These are phyloP conservation scores for Naematelia aurantialba DNA, from an alignment of 768 basidiomycete species.

Conservation along the genomic window DNA sequence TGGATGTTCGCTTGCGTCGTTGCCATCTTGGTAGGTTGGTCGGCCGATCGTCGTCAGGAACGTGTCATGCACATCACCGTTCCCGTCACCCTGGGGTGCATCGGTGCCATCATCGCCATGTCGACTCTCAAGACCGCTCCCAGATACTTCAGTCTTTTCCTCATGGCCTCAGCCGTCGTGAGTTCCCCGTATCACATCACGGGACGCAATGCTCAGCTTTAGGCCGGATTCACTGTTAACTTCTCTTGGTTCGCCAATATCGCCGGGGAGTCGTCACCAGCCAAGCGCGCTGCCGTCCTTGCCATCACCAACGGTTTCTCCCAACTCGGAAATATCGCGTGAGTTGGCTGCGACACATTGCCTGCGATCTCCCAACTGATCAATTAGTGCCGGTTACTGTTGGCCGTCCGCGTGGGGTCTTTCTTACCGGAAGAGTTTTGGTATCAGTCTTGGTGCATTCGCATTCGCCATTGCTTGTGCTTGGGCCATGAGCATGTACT, in stretches of 20 bases:
- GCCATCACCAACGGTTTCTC: conserved; percentile 4
- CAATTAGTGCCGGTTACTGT: not conserved
- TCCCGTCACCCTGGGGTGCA: not conserved
- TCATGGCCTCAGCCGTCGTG: conserved; percentile 2
- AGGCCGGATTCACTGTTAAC: conserved; percentile 2
- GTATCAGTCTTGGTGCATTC: too few relatives aligned
- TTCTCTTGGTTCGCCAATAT: conserved; percentile 6
- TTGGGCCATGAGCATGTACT: too few relatives aligned
- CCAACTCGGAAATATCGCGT: conserved; percentile 1
- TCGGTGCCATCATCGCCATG: conserved; percentile 1
- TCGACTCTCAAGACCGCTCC: not conserved
- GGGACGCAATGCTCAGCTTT: not conserved
- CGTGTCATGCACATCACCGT: not conserved
- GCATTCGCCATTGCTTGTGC: too few relatives aligned
- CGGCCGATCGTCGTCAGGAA: not conserved
- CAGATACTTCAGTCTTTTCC: not conserved
- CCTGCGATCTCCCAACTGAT: too few relatives aligned
- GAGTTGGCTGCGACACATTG: too few relatives aligned
- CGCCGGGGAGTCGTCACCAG: conserved; percentile 5
- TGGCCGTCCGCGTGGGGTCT: not conserved
- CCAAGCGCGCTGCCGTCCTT: conserved; percentile 3
- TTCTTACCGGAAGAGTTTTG: not conserved
- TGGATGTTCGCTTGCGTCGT: too few relatives aligned
- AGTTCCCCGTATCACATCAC: not conserved
- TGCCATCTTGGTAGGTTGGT: not conserved